A percentile compares a stretch with the other conserved stretches of the same genome.
These are phyloP conservation scores for Brassica cretica DNA, from an alignment of 345 rosid genomes.

Conservation along the genomic window DNA sequence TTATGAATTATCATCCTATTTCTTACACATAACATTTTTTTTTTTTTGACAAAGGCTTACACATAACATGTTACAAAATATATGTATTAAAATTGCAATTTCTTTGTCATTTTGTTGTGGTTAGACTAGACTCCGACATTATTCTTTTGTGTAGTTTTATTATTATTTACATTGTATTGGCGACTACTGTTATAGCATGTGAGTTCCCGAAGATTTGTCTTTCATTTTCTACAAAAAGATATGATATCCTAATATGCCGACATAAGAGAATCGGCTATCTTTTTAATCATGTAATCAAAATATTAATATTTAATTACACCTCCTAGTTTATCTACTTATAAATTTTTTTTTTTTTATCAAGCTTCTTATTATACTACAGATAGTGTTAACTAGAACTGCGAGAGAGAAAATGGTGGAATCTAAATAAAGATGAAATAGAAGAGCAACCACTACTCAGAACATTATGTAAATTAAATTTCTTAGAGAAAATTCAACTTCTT, in stretches of 20 bases:
- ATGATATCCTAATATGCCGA: slow-evolving; percentile 33
- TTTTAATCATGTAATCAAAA: slow-evolving; percentile 30
- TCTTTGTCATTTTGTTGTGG: slow-evolving; percentile 35
- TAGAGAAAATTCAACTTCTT: background rate
- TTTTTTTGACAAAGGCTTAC: background rate
- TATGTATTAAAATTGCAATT: slow-evolving; percentile 12
- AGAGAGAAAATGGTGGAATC: background rate
- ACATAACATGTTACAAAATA: slow-evolving; percentile 23
- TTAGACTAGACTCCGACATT: slow-evolving; percentile 40
- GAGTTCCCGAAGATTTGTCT: slow-evolving; percentile 37
- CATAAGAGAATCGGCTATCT: slow-evolving; percentile 33
- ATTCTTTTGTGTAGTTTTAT: slow-evolving; percentile 15
- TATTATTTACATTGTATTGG: slow-evolving; percentile 32
- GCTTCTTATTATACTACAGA: background rate
- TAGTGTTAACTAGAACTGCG: background rate
- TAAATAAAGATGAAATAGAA: background rate
- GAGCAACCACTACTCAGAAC: background rate
- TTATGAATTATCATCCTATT: background rate
- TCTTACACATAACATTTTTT: slow-evolving; percentile 23
- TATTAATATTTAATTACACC: slow-evolving; percentile 27
- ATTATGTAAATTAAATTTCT: background rate
- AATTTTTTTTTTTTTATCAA: background rate
- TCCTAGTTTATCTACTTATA: slow-evolving; percentile 28
- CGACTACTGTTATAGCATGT: slow-evolving; percentile 40
- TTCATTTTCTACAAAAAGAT: background rate